Percentiles rank a stretch among this genome's conserved stretches.
Evolutionary conservation across 148 eudicot genomes (phyloP).

Genomic region (Rhododendron vialii): DNA sequence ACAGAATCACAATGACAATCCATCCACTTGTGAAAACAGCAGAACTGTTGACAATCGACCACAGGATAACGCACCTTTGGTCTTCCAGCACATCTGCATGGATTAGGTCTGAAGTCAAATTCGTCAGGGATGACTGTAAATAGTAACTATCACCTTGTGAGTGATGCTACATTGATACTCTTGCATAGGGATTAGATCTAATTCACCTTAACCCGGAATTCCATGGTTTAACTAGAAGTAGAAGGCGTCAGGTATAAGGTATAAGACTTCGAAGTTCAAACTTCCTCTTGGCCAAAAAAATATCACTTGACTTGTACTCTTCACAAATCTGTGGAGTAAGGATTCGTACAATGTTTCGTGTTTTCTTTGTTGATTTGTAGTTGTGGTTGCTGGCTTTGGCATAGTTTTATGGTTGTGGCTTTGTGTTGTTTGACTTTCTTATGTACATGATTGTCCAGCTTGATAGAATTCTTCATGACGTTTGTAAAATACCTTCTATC

Average conservation of each 20-base stretch:
- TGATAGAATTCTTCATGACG: neutral
- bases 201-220: neutral
- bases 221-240: neutral
- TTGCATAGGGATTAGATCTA: neutral
- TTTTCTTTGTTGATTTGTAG: neutral
- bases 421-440: constrained; percentile 1
- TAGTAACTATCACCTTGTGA: neutral
- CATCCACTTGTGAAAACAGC: neutral
- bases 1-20: neutral
- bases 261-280: neutral
- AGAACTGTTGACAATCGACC: neutral
- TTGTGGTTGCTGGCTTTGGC: neutral
- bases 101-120: neutral
- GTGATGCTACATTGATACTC: neutral
- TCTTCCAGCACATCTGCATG: neutral
- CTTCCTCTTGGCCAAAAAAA: neutral
- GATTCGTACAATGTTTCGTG: neutral
- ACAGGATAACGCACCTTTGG: neutral
- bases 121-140: neutral
- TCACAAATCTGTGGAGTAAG: neutral
- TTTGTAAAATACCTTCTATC: neutral
- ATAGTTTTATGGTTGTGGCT: neutral
- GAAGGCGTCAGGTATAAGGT: neutral
- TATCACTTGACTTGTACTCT: neutral
- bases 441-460: neutral